phyloP scores from a whole-genome alignment of 1,284 basidiomycete species.

The Anthracocystis panici-leucophaei region DNA sequence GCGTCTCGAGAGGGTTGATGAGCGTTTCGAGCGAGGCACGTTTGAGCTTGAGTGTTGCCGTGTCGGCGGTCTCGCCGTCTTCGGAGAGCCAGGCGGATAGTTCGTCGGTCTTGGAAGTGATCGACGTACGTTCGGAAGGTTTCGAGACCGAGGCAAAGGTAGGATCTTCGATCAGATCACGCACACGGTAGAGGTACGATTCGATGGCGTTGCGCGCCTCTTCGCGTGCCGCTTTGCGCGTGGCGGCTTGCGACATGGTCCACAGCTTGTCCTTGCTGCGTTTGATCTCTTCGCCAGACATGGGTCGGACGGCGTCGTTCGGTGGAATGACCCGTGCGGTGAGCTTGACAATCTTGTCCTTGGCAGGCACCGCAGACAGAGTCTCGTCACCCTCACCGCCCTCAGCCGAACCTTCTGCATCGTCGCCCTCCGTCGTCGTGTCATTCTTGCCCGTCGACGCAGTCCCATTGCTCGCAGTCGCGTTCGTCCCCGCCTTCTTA shows the following conservation, averaged over 20 bases:
- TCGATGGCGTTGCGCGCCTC: slow-evolving; percentile 93
- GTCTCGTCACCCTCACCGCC: slow-evolving; percentile 23
- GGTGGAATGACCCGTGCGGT: slow-evolving; percentile 43
- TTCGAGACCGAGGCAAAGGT: slow-evolving; percentile 81
- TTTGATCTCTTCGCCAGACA: slow-evolving; percentile 59
- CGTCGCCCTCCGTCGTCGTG: slow-evolving; percentile 6
- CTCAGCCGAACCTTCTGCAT: slow-evolving; percentile 15
- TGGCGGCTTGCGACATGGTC: slow-evolving; percentile 79
- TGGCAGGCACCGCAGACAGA: slow-evolving; percentile 34
- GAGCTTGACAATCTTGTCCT: slow-evolving; percentile 53
- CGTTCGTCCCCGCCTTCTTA: slow-evolving; percentile 33
- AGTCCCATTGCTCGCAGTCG: slow-evolving; percentile 32
- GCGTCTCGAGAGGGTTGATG: slow-evolving; percentile 83
- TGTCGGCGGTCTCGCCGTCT: slow-evolving; percentile 83
- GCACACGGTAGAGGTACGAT: slow-evolving; percentile 88
- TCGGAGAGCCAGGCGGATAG: slow-evolving; percentile 86
- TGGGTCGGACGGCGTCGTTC: slow-evolving; percentile 44
- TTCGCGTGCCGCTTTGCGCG: slow-evolving; percentile 81
- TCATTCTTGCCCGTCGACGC: slow-evolving; percentile 24
- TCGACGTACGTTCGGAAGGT: slow-evolving; percentile 77
- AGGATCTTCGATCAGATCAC: slow-evolving; percentile 81
- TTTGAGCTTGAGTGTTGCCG: slow-evolving; percentile 53
- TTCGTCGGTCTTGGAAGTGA: slow-evolving; percentile 78
- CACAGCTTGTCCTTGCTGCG: slow-evolving; percentile 64
- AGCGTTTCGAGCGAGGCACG: slow-evolving; percentile 80